These are phyloP conservation scores for Penicillium expansum DNA, from an alignment of 2,329 filamentous ascomycete species.

Conservation along the genomic window DNA sequence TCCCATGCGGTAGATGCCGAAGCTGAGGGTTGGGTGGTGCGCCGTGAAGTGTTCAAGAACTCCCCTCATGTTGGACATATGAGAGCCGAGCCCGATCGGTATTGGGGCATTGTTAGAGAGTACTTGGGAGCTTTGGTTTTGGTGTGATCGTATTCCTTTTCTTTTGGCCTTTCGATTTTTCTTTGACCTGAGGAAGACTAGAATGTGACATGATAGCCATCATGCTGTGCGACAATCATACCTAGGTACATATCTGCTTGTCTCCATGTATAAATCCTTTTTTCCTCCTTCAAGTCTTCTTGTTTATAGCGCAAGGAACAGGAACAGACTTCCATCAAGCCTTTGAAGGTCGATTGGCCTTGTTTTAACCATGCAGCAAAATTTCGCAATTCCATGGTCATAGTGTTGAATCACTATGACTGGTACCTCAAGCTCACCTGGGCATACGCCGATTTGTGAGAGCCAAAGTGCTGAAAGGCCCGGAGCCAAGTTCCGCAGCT, in stretches of 20 bases:
- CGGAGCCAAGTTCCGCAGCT: slow-evolving; percentile 19
- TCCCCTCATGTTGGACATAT: slow-evolving; percentile 43
- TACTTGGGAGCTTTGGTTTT: slow-evolving; percentile 17
- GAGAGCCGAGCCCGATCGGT: slow-evolving; percentile 37
- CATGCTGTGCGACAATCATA: background rate
- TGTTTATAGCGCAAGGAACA: background rate
- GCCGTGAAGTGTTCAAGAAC: slow-evolving; percentile 36
- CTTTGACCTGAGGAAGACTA: background rate
- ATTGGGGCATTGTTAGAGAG: slow-evolving; percentile 38
- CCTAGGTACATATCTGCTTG: background rate
- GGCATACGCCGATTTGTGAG: background rate
- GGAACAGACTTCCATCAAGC: background rate
- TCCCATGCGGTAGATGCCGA: slow-evolving; percentile 36
- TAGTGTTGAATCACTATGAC: slow-evolving; percentile 20
- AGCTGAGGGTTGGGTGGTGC: slow-evolving; percentile 33
- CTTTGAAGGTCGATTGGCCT: background rate
- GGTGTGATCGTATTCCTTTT: background rate
- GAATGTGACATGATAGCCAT: too few relatives aligned
- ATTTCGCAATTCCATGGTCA: slow-evolving; percentile 7
- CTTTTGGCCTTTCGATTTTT: background rate
- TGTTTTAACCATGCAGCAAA: background rate
- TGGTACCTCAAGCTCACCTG: background rate
- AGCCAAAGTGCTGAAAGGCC: background rate
- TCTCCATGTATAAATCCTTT: too few relatives aligned
- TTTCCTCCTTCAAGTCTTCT: background rate